phyloP scores from a whole-genome alignment of 768 basidiomycete genomes.

The Serpula lacrymans region DNA sequence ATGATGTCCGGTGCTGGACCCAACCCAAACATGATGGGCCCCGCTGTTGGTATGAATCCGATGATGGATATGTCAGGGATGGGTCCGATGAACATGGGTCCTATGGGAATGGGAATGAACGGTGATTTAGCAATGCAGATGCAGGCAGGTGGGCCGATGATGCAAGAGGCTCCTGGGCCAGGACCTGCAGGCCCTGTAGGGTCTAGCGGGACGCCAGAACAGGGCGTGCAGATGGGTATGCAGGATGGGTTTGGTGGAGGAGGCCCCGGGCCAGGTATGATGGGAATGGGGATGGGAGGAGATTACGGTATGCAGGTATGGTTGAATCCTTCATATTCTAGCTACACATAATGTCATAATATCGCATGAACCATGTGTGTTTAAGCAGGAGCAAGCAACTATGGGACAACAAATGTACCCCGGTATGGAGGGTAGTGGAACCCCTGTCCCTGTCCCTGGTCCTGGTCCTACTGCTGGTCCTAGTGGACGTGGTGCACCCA shows the following conservation, averaged over 20 bases:
- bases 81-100: constrained; percentile 50
- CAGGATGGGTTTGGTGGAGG: constrained; percentile 38
- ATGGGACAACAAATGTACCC: constrained; percentile 72
- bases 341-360: constrained; percentile 33
- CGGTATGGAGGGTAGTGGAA: constrained; percentile 52
- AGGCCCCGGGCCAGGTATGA: constrained; percentile 51
- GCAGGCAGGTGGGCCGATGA: constrained; percentile 48
- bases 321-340: constrained; percentile 24
- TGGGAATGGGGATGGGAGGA: constrained; percentile 67
- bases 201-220: constrained; percentile 35
- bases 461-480: constrained; percentile 29
- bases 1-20: constrained; percentile 67
- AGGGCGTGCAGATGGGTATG: constrained; percentile 37
- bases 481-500: too few species aligned
- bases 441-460: constrained; percentile 44
- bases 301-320: constrained; percentile 77
- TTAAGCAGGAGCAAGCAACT: constrained; percentile 50
- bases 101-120: constrained; percentile 57
- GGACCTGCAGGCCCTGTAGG: constrained; percentile 31
- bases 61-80: constrained; percentile 82
- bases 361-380: constrained; percentile 20
- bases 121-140: constrained; percentile 61
- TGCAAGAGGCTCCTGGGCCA: constrained; percentile 45
- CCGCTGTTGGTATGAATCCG: constrained; percentile 48
- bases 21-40: constrained; percentile 54